These are phyloP conservation scores for Verticillium tricorpus DNA, from an alignment of 2,329 filamentous ascomycete species.

Conservation along the genomic window DNA sequence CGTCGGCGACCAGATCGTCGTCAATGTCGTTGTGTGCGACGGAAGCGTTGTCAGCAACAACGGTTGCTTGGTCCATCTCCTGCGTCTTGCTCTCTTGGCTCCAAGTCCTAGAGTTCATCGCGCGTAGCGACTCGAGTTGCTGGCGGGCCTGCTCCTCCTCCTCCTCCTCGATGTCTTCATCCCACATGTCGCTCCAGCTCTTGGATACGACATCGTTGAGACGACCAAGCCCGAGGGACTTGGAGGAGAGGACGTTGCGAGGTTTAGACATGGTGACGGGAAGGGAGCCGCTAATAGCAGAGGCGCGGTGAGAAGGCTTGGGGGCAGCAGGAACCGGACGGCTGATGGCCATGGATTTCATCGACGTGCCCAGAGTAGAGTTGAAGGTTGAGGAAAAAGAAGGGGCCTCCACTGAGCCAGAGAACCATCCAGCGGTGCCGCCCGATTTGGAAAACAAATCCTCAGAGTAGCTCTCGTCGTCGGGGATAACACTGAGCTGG, in stretches of 20 bases:
- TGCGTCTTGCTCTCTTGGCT: conserved; percentile 66
- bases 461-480: conserved; percentile 73
- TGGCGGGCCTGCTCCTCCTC: conserved; percentile 61
- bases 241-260: conserved; percentile 60
- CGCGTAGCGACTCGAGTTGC: conserved; percentile 55
- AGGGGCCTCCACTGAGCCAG: conserved; percentile 68
- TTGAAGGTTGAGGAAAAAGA: conserved; percentile 81
- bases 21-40: conserved; percentile 47
- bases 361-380: conserved; percentile 75
- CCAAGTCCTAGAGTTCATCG: conserved; percentile 72
- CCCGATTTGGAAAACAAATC: conserved; percentile 81
- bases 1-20: conserved; percentile 62
- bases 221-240: conserved; percentile 76
- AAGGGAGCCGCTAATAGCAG: conserved; percentile 63
- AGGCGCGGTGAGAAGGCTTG: conserved; percentile 47
- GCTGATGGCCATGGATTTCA: conserved; percentile 65
- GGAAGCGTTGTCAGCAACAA: conserved; percentile 26
- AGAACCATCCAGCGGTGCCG: conserved; percentile 72
- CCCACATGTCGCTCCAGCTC: conserved; percentile 99
- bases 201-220: conserved; percentile 80
- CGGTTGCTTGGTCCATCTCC: conserved; percentile 37
- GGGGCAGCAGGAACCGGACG: conserved; percentile 35
- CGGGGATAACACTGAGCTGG: conserved; percentile 82
- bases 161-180: conserved; percentile 80
- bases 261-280: conserved; percentile 79